Evolutionary conservation across 345 rosid species (phyloP).

Genomic region (Pistacia vera): DNA sequence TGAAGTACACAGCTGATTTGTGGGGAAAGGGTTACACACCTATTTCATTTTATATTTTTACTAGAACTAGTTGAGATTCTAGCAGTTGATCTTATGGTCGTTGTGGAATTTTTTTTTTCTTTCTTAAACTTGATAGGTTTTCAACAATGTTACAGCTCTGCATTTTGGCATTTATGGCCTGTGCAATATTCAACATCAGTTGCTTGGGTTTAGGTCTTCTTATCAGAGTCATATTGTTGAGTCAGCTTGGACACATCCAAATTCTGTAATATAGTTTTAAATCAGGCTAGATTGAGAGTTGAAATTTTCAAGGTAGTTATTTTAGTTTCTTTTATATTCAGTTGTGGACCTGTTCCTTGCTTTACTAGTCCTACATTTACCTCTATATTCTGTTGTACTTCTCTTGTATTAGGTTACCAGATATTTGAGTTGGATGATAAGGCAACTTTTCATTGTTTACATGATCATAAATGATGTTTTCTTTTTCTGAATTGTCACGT

Average conservation of each 20-base stretch:
- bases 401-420: not conserved
- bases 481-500: not conserved
- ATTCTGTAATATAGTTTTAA: not conserved
- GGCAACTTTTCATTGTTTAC: slow-evolving; percentile 1
- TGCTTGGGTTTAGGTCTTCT: not conserved
- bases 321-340: not conserved
- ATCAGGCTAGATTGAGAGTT: not conserved
- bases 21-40: no score
- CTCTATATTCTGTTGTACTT: not conserved
- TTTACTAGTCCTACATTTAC: not conserved
- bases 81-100: no score
- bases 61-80: no score
- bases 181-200: not conserved
- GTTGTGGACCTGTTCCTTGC: not conserved
- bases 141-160: not conserved
- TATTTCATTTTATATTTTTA: no score
- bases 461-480: slow-evolving; percentile 1
- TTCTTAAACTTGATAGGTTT: no score
- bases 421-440: not conserved
- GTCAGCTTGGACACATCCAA: not conserved
- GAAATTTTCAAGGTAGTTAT: not conserved
- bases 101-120: no score
- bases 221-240: not conserved
- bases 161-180: not conserved
- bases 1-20: no score